These are phyloP conservation scores for Brassica incana DNA, from an alignment of 345 rosid species.

Conservation along the genomic window DNA sequence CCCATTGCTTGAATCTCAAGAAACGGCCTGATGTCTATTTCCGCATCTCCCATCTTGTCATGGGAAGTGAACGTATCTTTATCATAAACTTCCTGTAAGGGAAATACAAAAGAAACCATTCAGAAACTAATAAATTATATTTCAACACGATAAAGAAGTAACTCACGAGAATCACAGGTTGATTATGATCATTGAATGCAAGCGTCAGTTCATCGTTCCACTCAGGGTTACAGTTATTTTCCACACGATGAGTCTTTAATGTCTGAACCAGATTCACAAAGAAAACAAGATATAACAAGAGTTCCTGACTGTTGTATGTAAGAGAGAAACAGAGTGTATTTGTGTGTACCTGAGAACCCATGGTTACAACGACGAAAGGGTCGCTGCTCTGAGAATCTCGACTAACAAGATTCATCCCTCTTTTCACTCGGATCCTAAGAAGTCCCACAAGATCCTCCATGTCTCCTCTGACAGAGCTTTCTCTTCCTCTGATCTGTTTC, in stretches of 20 bases:
- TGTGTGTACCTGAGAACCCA: constrained; percentile 44
- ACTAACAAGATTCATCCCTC: constrained; percentile 46
- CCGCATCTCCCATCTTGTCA: constrained; percentile 82
- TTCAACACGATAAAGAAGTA: constrained; percentile 3
- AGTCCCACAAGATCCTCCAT: constrained; percentile 51
- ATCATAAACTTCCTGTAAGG: constrained; percentile 66
- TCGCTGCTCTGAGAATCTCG: constrained; percentile 51
- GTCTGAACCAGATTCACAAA: constrained; percentile 44
- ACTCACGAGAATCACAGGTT: constrained; percentile 60
- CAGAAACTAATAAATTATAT: background rate
- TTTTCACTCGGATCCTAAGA: constrained; percentile 45
- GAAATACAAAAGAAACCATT: background rate
- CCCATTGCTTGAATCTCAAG: constrained; percentile 45
- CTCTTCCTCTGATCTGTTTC: background rate
- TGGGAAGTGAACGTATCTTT: constrained; percentile 62
- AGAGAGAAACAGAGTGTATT: background rate
- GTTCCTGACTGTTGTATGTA: background rate
- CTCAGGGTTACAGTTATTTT: constrained; percentile 64
- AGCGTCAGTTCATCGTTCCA: constrained; percentile 80
- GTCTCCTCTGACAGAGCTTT: background rate
- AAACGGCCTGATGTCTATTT: constrained; percentile 54
- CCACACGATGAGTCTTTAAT: constrained; percentile 59
- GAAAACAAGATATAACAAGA: background rate
- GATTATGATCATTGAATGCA: constrained; percentile 44
- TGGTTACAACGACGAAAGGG: constrained; percentile 50